A percentile compares a stretch with the other conserved stretches of the same genome.
Evolutionary conservation across 306 rosid genomes (phyloP).

Genomic region (Ziziphus jujuba): DNA sequence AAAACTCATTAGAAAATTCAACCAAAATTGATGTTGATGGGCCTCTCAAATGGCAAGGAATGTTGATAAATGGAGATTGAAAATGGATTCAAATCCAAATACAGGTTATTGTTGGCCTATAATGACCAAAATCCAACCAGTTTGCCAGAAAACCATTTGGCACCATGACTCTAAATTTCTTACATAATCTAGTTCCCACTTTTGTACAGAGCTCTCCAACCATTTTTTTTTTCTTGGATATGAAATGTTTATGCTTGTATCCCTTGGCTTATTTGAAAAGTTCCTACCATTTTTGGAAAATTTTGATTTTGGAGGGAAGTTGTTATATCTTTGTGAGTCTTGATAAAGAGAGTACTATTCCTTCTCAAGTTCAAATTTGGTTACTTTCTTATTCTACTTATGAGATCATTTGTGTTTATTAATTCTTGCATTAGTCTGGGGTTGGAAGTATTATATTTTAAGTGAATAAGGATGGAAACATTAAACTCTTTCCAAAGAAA

Average conservation of each 20-base stretch:
- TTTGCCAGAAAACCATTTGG: no score
- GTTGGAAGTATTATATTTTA: background rate
- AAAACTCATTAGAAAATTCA: no score
- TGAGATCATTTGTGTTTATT: background rate
- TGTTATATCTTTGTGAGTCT: background rate
- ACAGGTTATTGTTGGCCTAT: no score
- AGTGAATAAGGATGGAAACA: background rate
- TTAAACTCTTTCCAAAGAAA: background rate
- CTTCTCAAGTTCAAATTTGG: slow-evolving; percentile 8
- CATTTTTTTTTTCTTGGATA: no score
- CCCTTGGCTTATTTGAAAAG: slow-evolving; percentile 8
- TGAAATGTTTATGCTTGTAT: slow-evolving; percentile 9
- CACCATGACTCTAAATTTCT: no score
- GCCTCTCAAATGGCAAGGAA: no score
- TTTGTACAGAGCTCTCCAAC: no score
- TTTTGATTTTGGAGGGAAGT: slow-evolving; percentile 11
- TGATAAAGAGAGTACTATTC: background rate
- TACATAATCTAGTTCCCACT: no score
- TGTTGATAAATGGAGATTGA: no score
- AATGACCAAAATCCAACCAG: no score
- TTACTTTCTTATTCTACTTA: background rate
- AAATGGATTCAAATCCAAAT: no score
- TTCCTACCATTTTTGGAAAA: slow-evolving; percentile 12
- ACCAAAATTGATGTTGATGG: no score
- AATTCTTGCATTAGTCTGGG: background rate